These are phyloP conservation scores for Hypoxylon rubiginosum DNA, from an alignment of 2,329 filamentous ascomycete genomes.

Conservation along the genomic window DNA sequence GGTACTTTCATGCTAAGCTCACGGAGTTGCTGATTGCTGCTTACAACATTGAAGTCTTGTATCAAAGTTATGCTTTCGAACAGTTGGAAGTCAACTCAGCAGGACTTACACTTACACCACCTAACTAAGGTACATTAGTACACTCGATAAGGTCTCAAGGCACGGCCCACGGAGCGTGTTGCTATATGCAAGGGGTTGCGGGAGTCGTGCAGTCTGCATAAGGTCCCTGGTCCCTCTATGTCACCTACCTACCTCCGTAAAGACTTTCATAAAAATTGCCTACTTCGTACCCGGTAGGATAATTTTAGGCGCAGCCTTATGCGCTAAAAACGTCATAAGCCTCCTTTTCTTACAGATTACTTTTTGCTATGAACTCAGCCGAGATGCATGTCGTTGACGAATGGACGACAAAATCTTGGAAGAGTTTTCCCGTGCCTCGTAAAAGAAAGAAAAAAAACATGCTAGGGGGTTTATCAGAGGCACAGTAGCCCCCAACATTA, in stretches of 20 bases:
- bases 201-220: constrained; percentile 19
- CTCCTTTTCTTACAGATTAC: constrained; percentile 29
- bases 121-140: too few relatives aligned
- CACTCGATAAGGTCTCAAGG: neutral
- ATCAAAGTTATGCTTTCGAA: constrained; percentile 33
- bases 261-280: neutral
- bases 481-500: constrained; percentile 15
- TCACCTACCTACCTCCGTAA: constrained; percentile 22
- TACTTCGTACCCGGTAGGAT: constrained; percentile 5
- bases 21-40: neutral
- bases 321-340: constrained; percentile 35
- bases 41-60: constrained; percentile 12
- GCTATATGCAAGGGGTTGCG: constrained; percentile 34
- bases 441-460: neutral
- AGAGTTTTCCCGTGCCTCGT: constrained; percentile 34
- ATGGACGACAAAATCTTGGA: constrained; percentile 29
- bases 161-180: constrained; percentile 10
- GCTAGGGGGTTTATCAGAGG: constrained; percentile 1
- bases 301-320: constrained; percentile 36
- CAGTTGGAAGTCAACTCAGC: constrained; percentile 19
- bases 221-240: constrained; percentile 4
- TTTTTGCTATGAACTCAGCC: constrained; percentile 24
- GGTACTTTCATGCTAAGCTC: constrained; percentile 19
- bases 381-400: constrained; percentile 26
- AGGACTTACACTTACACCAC: neutral